Evolutionary conservation across 148 eudicot genomes (phyloP), one percentile per base, ranked within the genome.

Genomic region (Chenopodium berlandieri): DNA sequence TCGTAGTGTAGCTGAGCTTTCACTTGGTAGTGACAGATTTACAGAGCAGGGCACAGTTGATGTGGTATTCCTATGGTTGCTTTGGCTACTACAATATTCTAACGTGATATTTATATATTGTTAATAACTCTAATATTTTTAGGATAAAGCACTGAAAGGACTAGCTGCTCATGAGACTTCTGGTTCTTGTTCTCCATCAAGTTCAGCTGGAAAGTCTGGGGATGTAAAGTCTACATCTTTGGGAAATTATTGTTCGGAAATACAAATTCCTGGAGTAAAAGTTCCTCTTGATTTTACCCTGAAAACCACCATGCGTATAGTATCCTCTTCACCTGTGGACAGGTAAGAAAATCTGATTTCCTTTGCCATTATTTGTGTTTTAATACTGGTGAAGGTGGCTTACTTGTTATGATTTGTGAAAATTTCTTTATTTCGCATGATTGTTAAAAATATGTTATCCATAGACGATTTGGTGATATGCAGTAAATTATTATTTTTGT

Each of bases 111-210:
- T 12, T 68, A 14, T 31, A 20, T 14, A 17, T 40, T 12, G 48
- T 70, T 63, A 3, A 7, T 60, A 50, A 12, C 17, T 62, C 80
- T 71, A 75, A 22, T 65, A 75, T 58, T 74, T 84, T 75, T 65
- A 96, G 99, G 97, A 91, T 81, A 91, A 91, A 86, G 98, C 94
- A 76, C 83, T 92, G 78, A 96, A 88, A 90, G 97, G 93, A 79
- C 82, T 96, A 71, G 88, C 87, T 79, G 81, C 90, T 56, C 90
- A 86, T 75, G 93, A 90, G 78, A 81, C 89, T 80, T 89, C 88
- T 82, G 81, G 81, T 80, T 87, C 94, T 63, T 78, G 83, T 78
- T 79, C 85, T 68, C 87, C 84, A 40, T 72, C 87, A 71, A 89
- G 84, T 68, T 82, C 87, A 76, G 76, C 82, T 76, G 90, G 88